These are phyloP conservation scores for Termitomyces sp. DNA, from an alignment of 1,284 basidiomycete species.

Conservation along the genomic window DNA sequence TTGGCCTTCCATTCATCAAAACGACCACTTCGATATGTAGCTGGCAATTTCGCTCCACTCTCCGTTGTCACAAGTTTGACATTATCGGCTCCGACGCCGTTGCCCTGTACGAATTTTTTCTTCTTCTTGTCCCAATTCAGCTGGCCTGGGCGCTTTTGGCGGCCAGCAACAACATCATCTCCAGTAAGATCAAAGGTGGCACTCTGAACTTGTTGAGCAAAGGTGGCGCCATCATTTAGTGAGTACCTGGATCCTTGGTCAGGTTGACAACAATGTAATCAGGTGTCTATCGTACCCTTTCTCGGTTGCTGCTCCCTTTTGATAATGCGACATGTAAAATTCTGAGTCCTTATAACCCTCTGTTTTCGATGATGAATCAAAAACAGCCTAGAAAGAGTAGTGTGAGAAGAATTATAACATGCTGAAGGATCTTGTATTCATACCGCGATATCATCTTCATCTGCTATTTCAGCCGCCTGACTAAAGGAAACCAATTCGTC, in stretches of 20 bases:
- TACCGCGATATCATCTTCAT: conserved; percentile 74
- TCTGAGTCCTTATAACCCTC: conserved; percentile 71
- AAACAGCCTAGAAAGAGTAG: conserved; percentile 56
- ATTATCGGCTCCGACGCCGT: conserved; percentile 85
- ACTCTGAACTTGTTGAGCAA: conserved; percentile 78
- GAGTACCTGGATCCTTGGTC: conserved; percentile 63
- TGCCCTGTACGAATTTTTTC: conserved; percentile 89
- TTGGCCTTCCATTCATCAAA: conserved; percentile 95
- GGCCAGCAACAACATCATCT: conserved; percentile 68
- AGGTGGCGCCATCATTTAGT: conserved; percentile 77
- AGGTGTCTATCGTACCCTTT: conserved; percentile 61
- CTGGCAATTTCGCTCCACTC: conserved; percentile 89
- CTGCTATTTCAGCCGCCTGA: conserved; percentile 61
- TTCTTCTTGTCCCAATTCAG: conserved; percentile 94
- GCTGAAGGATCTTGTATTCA: conserved; percentile 19
- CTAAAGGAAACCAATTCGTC: conserved; percentile 28
- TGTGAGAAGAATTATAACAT: not conserved
- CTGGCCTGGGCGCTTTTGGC: conserved; percentile 63
- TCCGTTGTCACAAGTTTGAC: conserved; percentile 93
- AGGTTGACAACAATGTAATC: conserved; percentile 1
- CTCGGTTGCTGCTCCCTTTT: conserved; percentile 81
- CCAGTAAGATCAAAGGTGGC: conserved; percentile 82
- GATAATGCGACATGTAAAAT: conserved; percentile 90
- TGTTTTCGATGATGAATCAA: conserved; percentile 54
- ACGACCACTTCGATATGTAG: conserved; percentile 87